Base-by-base conservation (phyloP, 352 stramenopile genomes). In the Blastocystis sp. region DNA sequence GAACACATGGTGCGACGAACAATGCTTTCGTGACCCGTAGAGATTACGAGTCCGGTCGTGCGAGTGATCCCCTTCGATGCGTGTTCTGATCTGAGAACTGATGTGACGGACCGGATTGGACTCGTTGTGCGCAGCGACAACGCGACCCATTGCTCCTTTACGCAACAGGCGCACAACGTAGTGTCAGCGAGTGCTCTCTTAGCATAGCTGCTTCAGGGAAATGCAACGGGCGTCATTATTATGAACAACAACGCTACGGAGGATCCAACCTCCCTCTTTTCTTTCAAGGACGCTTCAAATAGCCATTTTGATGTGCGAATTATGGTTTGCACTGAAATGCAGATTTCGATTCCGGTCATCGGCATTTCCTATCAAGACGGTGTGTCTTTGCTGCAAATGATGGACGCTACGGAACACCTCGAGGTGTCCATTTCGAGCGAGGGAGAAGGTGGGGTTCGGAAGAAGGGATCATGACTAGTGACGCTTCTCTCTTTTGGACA, bases 281-380 rank as follows among this genome's bases (percentile, higher is more conserved):
- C 66, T 16, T 21, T 85, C 0, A 33, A 67, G 24, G 74, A 62
- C 33, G 50, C 65, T 24, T 24, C 31, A n/a, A 50, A 37, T 21
- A 55, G 41, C 50, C 24, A 67, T 3, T 85, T 29, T n/a, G 66
- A 85, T 50, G 74, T 85, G 50, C 16, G 33, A 1, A 24, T 67
- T 16, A 21, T 21, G 37, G 3, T 16, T 21, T 1, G 0, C 51
- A 10, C 9, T 29, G 12, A 16, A 35, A 45, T 16, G 33, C 51
- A 85, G 74, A 85, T 85, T 12, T 60, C 74, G 16, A 85, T 85
- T 63, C 74, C 74, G 13, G 74, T 67, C 9, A 29, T 85, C 59
- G 55, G 41, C 2, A 85, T 85, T 45, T 63, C 55, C 13, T 67
- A 69, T 29, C 16, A 21, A 29, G 26, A 24, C 29, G 74, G 74